Evolutionary conservation across 2,329 filamentous ascomycete genomes (phyloP), one percentile per base, ranked within the genome.

Genomic region (Xylaria sp.): DNA sequence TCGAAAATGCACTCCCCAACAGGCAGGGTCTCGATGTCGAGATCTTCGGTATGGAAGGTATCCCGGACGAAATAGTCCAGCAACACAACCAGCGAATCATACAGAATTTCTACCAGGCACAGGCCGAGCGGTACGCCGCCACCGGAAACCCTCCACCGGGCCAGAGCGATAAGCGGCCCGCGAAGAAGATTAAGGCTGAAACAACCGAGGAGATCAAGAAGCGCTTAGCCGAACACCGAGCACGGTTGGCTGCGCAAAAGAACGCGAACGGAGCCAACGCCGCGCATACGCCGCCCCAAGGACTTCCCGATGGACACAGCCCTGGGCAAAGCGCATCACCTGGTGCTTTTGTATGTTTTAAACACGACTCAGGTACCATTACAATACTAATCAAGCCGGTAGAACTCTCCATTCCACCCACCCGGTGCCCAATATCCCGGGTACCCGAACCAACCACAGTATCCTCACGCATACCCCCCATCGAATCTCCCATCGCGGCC

Each of bases 11-110:
- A 59, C 87, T 98, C 2, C 91, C 92, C 0, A 95, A 95, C 76
- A 90, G 96, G 71, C 89, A 93, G 72, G 91, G 92, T 68, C 89
- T 97, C 69, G 93, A 97, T 69, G 90, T 97, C 69, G 96, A 99
- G 82, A 98, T 99, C 77, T 99, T 98, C 79, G 96, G 95, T 77
- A 98, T 98, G 93, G 94, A 98, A 80, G 96, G 96, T 77, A 93
- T 98, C 44, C 96, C 96, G 2, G 91, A 93, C 67, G 93, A 97
- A 66, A 88, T 97, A 70, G 84, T 93, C 66, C 88, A 93, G 76
- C 88, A 92, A 77, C 94, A 98, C 84, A 92, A 93, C 78, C 92
- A 96, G 81, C 90, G 93, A 75, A 93, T 98, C 78, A 89, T 94
- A 71, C 88, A 93, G 75, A 91, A 92, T 80, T 97, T 91, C 81